Evolutionary conservation across 176 grass and related monocot genomes (phyloP).

Genomic region (Urochloa ruziziensis): DNA sequence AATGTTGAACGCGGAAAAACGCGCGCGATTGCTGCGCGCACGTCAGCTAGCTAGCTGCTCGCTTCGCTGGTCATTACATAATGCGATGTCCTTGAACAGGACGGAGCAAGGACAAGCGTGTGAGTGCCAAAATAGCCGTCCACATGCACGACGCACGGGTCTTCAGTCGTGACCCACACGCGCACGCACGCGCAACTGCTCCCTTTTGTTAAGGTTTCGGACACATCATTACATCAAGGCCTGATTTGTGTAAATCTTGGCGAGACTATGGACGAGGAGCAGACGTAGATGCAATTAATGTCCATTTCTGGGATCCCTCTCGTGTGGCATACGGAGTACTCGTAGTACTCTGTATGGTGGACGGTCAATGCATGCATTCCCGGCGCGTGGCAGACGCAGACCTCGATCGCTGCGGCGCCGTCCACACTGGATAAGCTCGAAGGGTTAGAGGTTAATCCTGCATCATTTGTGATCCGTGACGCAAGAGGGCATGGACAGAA

Average conservation of each 20-base stretch:
- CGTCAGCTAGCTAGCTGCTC: not conserved
- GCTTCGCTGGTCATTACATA: not conserved
- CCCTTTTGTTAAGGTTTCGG: conserved; percentile 10
- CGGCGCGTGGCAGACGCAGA: not conserved
- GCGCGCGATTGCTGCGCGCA: not conserved
- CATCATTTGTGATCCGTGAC: not conserved
- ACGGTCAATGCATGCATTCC: too few relatives aligned
- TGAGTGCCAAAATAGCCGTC: conserved; percentile 15
- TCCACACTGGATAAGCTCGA: conserved; percentile 31
- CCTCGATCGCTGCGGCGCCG: not conserved
- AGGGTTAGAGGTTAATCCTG: not conserved
- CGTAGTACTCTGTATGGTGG: too few relatives aligned
- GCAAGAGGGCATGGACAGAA: not conserved
- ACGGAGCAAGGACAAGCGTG: not conserved
- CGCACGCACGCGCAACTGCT: not conserved
- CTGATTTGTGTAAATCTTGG: not conserved
- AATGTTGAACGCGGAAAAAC: conserved; percentile 22
- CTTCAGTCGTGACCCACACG: not conserved
- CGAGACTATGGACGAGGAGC: not conserved
- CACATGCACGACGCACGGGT: too few relatives aligned
- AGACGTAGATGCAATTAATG: not conserved
- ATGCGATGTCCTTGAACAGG: not conserved
- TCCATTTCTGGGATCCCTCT: not conserved
- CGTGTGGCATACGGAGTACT: too few relatives aligned
- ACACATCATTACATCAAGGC: conserved; percentile 23